Evolutionary conservation across 2,329 filamentous ascomycete species (phyloP).

Genomic region (Colletotrichum costaricense): DNA sequence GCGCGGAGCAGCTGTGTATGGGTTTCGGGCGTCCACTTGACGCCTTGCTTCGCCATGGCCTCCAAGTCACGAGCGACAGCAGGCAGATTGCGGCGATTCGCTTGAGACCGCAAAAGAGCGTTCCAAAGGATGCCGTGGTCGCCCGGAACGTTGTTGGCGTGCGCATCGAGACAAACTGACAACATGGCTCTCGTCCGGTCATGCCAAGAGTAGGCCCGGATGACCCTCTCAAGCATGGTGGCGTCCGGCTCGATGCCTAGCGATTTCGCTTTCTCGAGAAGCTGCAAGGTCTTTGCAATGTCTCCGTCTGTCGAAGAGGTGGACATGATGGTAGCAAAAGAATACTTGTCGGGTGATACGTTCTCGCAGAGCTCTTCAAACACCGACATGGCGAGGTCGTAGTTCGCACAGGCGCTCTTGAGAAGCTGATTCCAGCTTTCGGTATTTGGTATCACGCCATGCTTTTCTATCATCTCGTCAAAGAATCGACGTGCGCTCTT

Average conservation of each 20-base stretch:
- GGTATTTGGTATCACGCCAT: constrained; percentile 66
- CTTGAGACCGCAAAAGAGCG: constrained; percentile 76
- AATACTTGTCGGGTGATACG: constrained; percentile 68
- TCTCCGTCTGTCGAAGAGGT: constrained; percentile 80
- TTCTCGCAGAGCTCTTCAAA: constrained; percentile 70
- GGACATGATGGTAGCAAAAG: constrained; percentile 80
- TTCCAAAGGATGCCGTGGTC: constrained; percentile 79
- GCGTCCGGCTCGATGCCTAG: constrained; percentile 67
- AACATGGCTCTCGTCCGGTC: constrained; percentile 50
- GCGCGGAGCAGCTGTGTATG: constrained; percentile 62
- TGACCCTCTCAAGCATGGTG: constrained; percentile 64
- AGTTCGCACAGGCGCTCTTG: constrained; percentile 75
- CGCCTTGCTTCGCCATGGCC: constrained; percentile 57
- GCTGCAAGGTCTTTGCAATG: constrained; percentile 72
- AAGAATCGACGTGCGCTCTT: constrained; percentile 70
- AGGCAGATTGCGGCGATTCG: constrained; percentile 66
- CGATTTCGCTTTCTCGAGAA: constrained; percentile 73
- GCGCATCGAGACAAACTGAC: constrained; percentile 59
- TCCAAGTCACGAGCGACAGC: constrained; percentile 60
- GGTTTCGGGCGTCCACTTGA: constrained; percentile 62
- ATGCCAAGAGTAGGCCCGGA: constrained; percentile 72
- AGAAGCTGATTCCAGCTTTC: constrained; percentile 82
- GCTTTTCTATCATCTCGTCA: constrained; percentile 66
- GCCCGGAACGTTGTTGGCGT: constrained; percentile 61
- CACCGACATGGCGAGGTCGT: constrained; percentile 71